Evolutionary conservation across 192 early-diverging fungal genomes (phyloP).

Genomic region (Coemansia sp.): DNA sequence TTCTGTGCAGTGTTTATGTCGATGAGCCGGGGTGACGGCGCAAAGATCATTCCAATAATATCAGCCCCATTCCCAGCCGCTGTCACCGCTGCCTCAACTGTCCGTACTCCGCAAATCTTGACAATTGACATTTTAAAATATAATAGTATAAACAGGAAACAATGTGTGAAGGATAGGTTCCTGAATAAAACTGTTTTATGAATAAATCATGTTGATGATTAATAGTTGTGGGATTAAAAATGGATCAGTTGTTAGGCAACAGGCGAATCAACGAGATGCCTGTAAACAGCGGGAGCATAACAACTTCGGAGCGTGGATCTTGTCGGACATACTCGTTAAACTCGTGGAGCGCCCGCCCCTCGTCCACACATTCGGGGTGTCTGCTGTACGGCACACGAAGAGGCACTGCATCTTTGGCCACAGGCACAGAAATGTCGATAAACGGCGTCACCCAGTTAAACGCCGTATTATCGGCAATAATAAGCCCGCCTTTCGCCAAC

Average conservation of each 20-base stretch:
- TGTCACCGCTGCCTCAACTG: slow-evolving; percentile 73
- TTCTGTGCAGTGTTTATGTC: slow-evolving; percentile 60
- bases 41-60: slow-evolving; percentile 95
- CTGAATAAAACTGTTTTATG: not conserved
- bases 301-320: slow-evolving; percentile 60
- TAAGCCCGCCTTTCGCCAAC: slow-evolving; percentile 57
- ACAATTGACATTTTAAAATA: slow-evolving; percentile 51
- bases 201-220: not conserved
- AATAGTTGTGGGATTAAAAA: not conserved
- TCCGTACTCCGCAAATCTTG: slow-evolving; percentile 93
- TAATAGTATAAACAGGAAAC: not conserved
- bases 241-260: not conserved
- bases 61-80: slow-evolving; percentile 81
- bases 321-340: slow-evolving; percentile 66
- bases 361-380: too few relatives aligned
- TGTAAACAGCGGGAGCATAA: slow-evolving; percentile 62
- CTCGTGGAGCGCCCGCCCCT: slow-evolving; percentile 24
- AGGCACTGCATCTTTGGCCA: slow-evolving; percentile 12
- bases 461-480: slow-evolving; percentile 67
- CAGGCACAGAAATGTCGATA: slow-evolving; percentile 19
- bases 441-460: slow-evolving; percentile 22
- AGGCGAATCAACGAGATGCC: slow-evolving; percentile 25
- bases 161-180: not conserved
- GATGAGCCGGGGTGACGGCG: slow-evolving; percentile 78
- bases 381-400: slow-evolving; percentile 10